Evolutionary conservation across 371 early-diverging fungal genomes (phyloP).

Genomic region (Mortierella polycephala): DNA sequence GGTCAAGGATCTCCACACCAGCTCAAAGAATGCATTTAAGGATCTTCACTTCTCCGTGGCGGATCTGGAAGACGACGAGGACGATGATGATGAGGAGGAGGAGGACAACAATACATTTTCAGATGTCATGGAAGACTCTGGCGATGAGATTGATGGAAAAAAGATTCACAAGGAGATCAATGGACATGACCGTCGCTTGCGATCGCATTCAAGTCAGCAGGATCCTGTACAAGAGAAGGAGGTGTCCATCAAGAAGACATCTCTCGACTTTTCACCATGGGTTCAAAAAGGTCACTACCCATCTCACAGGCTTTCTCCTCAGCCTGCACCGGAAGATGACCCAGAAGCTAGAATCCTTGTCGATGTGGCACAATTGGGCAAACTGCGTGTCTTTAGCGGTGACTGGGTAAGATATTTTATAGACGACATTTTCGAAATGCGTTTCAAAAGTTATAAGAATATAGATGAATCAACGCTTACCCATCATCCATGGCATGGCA

Average conservation of each 20-base stretch:
- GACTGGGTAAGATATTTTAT: conserved; percentile 67
- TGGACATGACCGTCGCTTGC: conserved; percentile 29
- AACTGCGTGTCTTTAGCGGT: conserved; percentile 77
- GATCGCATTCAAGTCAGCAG: conserved; percentile 32
- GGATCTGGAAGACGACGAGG: conserved; percentile 48
- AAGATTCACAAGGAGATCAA: conserved; percentile 46
- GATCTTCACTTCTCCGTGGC: conserved; percentile 47
- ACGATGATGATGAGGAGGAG: conserved; percentile 43
- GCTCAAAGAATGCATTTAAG: conserved; percentile 33
- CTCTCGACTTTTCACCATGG: conserved; percentile 54
- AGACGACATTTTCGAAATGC: background rate
- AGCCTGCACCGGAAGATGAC: conserved; percentile 64
- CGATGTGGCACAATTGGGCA: conserved; percentile 68
- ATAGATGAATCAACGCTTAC: no score
- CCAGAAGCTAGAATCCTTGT: conserved; percentile 67
- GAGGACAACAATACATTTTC: conserved; percentile 50
- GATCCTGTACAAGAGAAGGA: conserved; percentile 17
- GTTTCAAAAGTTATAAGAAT: background rate
- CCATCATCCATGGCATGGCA: background rate
- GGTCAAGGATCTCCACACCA: conserved; percentile 25
- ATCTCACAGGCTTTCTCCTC: conserved; percentile 61
- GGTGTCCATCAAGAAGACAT: conserved; percentile 20
- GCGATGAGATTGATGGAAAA: conserved; percentile 51
- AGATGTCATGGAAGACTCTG: conserved; percentile 49
- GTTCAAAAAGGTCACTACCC: conserved; percentile 62